Conservation (phyloP, 202 grass and related monocot species). For the Zoysia matrella region DNA sequence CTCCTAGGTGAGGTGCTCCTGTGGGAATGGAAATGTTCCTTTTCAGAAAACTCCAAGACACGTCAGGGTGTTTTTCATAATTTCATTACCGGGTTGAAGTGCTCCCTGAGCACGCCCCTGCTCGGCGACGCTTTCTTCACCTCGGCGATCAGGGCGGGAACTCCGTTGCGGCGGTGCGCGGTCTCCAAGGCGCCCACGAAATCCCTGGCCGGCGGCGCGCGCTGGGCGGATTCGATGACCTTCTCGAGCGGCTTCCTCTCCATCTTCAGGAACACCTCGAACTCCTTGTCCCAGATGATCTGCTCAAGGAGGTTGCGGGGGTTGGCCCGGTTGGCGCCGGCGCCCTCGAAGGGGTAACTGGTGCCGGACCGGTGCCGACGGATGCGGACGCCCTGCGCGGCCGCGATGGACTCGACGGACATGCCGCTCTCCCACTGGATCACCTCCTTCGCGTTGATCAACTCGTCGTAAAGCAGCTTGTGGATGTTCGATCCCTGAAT, state of each 20-base stretch:
- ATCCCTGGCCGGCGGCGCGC: slow-evolving; percentile 65
- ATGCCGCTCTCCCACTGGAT: slow-evolving; percentile 41
- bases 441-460: slow-evolving; percentile 33
- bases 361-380: slow-evolving; percentile 50
- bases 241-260: slow-evolving; percentile 43
- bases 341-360: slow-evolving; percentile 49
- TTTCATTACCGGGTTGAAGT: slow-evolving; percentile 73
- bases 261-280: slow-evolving; percentile 73
- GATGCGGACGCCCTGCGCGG: slow-evolving; percentile 80
- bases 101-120: slow-evolving; percentile 69
- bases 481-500: slow-evolving; percentile 31
- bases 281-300: slow-evolving; percentile 97
- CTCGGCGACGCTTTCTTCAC: slow-evolving; percentile 26
- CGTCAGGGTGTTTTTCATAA: slow-evolving; percentile 4
- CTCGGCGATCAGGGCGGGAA: slow-evolving; percentile 79
- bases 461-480: slow-evolving; percentile 26
- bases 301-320: slow-evolving; percentile 78
- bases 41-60: neutral
- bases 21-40: neutral
- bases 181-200: slow-evolving; percentile 59
- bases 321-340: slow-evolving; percentile 32
- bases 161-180: slow-evolving; percentile 48
- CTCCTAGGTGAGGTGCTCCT: too few species aligned
- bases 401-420: slow-evolving; percentile 63
- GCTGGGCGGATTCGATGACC: slow-evolving; percentile 39